Percentiles rank a stretch among this genome's conserved stretches.
Evolutionary conservation across 1,284 basidiomycete species (phyloP).

Genomic region (Leccinum solheimii): DNA sequence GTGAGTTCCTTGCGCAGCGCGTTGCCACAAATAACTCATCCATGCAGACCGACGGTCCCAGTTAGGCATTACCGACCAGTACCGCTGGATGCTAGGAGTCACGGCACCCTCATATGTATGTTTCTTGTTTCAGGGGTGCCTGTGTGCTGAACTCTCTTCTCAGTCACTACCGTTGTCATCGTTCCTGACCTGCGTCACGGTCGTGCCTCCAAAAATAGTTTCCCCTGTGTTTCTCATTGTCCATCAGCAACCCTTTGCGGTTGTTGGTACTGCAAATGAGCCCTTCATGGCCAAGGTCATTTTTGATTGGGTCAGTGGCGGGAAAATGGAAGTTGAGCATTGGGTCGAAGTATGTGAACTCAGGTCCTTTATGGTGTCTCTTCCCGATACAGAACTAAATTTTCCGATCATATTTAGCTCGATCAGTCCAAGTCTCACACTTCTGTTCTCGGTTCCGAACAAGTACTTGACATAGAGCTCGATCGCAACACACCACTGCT

Average conservation of each 20-base stretch:
- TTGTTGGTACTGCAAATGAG: slow-evolving; percentile 53
- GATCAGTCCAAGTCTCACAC: slow-evolving; percentile 52
- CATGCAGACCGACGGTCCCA: slow-evolving; percentile 45
- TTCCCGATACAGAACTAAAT: neutral
- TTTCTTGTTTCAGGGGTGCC: slow-evolving; percentile 11
- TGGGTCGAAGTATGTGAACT: slow-evolving; percentile 66
- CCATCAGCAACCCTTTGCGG: slow-evolving; percentile 56
- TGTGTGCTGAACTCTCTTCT: slow-evolving; percentile 1
- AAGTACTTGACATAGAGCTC: slow-evolving; percentile 70
- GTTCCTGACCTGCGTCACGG: slow-evolving; percentile 49
- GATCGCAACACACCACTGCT: slow-evolving; percentile 59
- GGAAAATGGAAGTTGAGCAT: slow-evolving; percentile 59
- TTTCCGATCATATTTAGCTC: slow-evolving; percentile 45
- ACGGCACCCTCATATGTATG: slow-evolving; percentile 71
- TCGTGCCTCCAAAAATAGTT: slow-evolving; percentile 40
- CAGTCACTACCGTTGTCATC: slow-evolving; percentile 40
- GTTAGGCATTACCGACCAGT: slow-evolving; percentile 43
- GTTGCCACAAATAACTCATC: slow-evolving; percentile 3
- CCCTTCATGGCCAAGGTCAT: slow-evolving; percentile 67
- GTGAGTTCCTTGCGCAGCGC: slow-evolving; percentile 37
- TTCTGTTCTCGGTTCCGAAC: slow-evolving; percentile 63
- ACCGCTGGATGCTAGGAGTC: slow-evolving; percentile 71
- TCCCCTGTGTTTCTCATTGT: slow-evolving; percentile 36
- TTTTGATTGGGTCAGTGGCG: slow-evolving; percentile 48
- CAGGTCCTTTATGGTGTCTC: neutral